Evolutionary conservation across 148 eudicot species (phyloP).

Genomic region (Simmondsia chinensis): DNA sequence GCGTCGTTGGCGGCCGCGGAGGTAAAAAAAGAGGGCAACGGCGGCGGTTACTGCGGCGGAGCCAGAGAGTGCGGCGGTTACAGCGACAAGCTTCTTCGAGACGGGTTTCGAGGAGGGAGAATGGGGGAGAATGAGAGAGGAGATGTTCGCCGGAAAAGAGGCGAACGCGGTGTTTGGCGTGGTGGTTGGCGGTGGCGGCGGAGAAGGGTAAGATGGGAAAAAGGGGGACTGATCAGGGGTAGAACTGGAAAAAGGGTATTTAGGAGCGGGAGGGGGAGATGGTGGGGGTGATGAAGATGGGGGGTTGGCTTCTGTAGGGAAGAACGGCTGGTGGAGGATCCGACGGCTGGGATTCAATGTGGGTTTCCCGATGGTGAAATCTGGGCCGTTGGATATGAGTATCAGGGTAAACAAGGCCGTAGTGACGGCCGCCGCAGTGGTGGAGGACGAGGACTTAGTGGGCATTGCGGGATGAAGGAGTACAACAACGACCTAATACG

Average conservation of each 20-base stretch:
- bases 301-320: slow-evolving; percentile 34
- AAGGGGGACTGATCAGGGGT: slow-evolving; percentile 41
- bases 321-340: slow-evolving; percentile 77
- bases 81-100: slow-evolving; percentile 46
- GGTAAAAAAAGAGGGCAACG: slow-evolving; percentile 41
- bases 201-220: slow-evolving; percentile 47
- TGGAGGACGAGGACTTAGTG: slow-evolving; percentile 9
- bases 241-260: slow-evolving; percentile 34
- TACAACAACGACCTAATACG: no score
- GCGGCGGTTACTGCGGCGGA: slow-evolving; percentile 43
- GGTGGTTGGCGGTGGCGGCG: slow-evolving; percentile 38
- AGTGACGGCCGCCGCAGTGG: slow-evolving; percentile 1
- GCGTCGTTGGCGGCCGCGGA: slow-evolving; percentile 29
- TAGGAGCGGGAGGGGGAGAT: slow-evolving; percentile 26
- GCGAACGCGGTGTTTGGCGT: slow-evolving; percentile 29
- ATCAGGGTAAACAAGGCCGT: slow-evolving; percentile 21
- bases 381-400: slow-evolving; percentile 10
- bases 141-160: slow-evolving; percentile 86
- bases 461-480: slow-evolving; percentile 13
- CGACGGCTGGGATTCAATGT: slow-evolving; percentile 38
- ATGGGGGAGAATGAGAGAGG: slow-evolving; percentile 64
- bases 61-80: slow-evolving; percentile 40
- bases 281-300: slow-evolving; percentile 22
- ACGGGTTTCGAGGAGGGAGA: slow-evolving; percentile 31
- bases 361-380: slow-evolving; percentile 9